Conservation (phyloP, 495 filamentous ascomycete species). For the Pseudoneurospora amorphoporcata region DNA sequence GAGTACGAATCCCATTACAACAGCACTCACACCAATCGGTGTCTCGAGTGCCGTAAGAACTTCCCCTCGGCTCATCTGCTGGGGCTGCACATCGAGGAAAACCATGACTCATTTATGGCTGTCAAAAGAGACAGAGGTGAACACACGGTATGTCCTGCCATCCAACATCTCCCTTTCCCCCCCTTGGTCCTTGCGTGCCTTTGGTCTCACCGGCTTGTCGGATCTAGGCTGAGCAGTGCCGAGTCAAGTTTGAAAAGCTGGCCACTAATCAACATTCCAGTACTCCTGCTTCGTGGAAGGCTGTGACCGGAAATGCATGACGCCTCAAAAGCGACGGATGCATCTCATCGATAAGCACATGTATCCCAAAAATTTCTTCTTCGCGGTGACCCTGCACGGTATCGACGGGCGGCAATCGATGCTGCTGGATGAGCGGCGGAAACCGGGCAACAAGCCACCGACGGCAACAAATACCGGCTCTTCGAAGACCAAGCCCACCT, state of each 20-base stretch:
- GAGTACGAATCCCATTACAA: conserved; percentile 84
- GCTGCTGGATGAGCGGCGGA: conserved; percentile 41
- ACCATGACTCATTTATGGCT: conserved; percentile 70
- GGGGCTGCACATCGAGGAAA: conserved; percentile 80
- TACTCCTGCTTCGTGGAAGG: conserved; percentile 83
- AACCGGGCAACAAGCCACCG: conserved; percentile 25
- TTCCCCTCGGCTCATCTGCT: conserved; percentile 64
- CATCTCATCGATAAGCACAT: conserved; percentile 92
- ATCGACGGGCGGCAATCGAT: conserved; percentile 77
- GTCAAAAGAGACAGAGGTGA: conserved; percentile 69
- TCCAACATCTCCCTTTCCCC: background rate
- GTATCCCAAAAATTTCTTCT: conserved; percentile 89
- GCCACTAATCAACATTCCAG: conserved; percentile 29
- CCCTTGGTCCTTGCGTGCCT: background rate
- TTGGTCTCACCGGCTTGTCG: background rate
- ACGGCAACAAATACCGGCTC: conserved; percentile 3
- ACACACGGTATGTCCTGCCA: conserved; percentile 58
- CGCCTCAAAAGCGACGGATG: conserved; percentile 68
- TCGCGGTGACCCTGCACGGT: conserved; percentile 75
- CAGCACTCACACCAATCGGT: conserved; percentile 74
- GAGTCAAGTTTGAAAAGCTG: background rate
- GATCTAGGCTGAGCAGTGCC: background rate
- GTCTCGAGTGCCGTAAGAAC: conserved; percentile 68
- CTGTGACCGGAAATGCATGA: conserved; percentile 79
- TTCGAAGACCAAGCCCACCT: conserved; percentile 10